A percentile compares a stretch with the other conserved stretches of the same genome.
These are phyloP conservation scores for Canavalia gladiata DNA, from an alignment of 306 rosid genomes.

Conservation along the genomic window DNA sequence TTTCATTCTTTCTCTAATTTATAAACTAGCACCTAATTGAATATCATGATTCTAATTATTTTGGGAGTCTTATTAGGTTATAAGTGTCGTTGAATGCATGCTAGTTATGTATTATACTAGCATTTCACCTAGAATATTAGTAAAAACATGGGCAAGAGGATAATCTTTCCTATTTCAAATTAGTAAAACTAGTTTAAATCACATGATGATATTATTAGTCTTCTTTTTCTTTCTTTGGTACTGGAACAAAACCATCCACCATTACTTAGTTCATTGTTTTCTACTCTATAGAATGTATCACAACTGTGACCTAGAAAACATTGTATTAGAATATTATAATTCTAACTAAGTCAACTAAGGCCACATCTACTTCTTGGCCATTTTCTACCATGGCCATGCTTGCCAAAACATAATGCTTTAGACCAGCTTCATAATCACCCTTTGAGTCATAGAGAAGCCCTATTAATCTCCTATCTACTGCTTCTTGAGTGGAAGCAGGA, in stretches of 20 bases:
- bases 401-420: slow-evolving; percentile 85
- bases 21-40: background rate
- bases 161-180: no score
- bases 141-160: no score
- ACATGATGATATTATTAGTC: background rate
- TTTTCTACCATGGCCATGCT: slow-evolving; percentile 79
- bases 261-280: background rate
- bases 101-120: background rate
- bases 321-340: slow-evolving; percentile 50
- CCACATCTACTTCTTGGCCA: slow-evolving; percentile 70
- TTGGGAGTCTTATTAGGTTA: background rate
- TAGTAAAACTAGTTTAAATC: background rate
- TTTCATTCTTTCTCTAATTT: slow-evolving; percentile 3
- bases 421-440: slow-evolving; percentile 86
- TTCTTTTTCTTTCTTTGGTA: background rate
- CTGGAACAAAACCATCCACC: slow-evolving; percentile 6
- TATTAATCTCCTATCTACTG: slow-evolving; percentile 83
- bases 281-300: slow-evolving; percentile 1
- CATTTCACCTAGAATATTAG: background rate
- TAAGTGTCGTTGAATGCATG: background rate
- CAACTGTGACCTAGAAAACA: slow-evolving; percentile 47
- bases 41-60: background rate
- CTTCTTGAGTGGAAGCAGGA: slow-evolving; percentile 76
- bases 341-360: slow-evolving; percentile 60
- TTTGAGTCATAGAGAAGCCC: slow-evolving; percentile 86